phyloP scores from a whole-genome alignment of 2,329 filamentous ascomycete species.

The Fulvia fulva region DNA sequence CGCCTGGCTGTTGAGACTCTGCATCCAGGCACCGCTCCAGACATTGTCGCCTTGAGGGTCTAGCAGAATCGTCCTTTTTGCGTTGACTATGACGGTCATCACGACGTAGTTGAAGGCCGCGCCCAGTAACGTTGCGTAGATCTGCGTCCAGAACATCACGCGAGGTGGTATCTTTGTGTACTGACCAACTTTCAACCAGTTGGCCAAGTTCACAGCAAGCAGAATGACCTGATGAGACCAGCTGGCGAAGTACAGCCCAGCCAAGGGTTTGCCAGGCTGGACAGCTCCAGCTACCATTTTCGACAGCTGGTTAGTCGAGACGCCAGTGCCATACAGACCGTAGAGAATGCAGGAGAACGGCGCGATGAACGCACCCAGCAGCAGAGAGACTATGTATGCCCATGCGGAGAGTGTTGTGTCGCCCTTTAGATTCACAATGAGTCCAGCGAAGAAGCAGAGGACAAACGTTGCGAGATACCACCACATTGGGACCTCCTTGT shows the following conservation, averaged over 20 bases:
- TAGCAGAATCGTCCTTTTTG: conserved; percentile 41
- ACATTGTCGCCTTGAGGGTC: conserved; percentile 43
- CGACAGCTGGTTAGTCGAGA: conserved; percentile 53
- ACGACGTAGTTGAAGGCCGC: conserved; percentile 46
- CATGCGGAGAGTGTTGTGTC: conserved; percentile 31
- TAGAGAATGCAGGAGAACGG: conserved; percentile 11
- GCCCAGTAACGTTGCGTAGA: conserved; percentile 41
- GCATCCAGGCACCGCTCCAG: conserved; percentile 49
- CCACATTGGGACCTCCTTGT: conserved; percentile 31
- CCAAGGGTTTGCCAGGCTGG: conserved; percentile 37
- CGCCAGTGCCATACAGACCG: conserved; percentile 44
- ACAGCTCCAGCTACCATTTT: conserved; percentile 51
- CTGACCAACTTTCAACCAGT: conserved; percentile 37
- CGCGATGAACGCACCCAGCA: conserved; percentile 9
- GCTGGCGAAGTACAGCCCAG: conserved; percentile 32
- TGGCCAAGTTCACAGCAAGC: conserved; percentile 29
- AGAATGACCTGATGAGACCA: conserved; percentile 31
- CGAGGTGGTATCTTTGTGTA: conserved; percentile 38
- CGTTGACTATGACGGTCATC: conserved; percentile 42
- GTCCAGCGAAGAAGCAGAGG: conserved; percentile 26
- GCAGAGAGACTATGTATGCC: conserved; percentile 31
- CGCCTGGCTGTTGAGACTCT: conserved; percentile 45
- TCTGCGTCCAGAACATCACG: conserved; percentile 45
- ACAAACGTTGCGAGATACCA: conserved; percentile 31
- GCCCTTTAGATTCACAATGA: conserved; percentile 28